Base-by-base conservation (phyloP, 2,329 filamentous ascomycete genomes). In the Pseudocercospora pini-densiflorae region DNA sequence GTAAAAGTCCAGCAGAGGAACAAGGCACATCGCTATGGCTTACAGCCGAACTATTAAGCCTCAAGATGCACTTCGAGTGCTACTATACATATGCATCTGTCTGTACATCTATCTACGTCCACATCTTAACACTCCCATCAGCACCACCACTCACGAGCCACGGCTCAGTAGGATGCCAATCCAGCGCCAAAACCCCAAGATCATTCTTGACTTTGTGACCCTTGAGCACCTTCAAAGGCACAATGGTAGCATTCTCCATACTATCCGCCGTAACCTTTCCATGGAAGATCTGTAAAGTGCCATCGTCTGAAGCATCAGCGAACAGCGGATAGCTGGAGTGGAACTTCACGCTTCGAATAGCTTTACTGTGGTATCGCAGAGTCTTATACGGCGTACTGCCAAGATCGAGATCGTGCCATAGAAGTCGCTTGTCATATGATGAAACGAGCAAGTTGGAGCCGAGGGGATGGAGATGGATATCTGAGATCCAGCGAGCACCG, bases 321-420 rank as follows among this genome's bases (percentile, higher is more conserved):
- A 99, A 98, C 40, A 99, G 85, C 19, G 95, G 94, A 68, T 89
- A 87, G 2, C 67, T 73, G 65, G 89, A 89, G 80, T 99, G 96
- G 81, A 92, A 99, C 72, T 88, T 90, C 63, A 97, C 95, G 12
- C 90, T 89, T 57, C 96, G 88, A 75, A 99, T 97, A 54, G 95
- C 95, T 80, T 97, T 92, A 68, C 88, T 83, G 82, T 99, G 95
- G 83, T 98, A 99, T 59, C 95, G 88, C 81, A 99, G 89, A 1
- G 94, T 98, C 85, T 97, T 97, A 85, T 97, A 98, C 0, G 95
- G 95, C 59, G 92, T 89, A 69, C 87, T 90, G 0, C 92, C 95
- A 40, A 99, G 88, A 72, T 99, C 95, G 62, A 98, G 86, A 81
- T 99, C 95, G 81, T 98, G 95, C 95, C 95, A 99, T 33, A 99